Percentiles rank a stretch among this genome's conserved stretches.
phyloP scores from a whole-genome alignment of 164 flowering plant species.

The Magnolia sinica region DNA sequence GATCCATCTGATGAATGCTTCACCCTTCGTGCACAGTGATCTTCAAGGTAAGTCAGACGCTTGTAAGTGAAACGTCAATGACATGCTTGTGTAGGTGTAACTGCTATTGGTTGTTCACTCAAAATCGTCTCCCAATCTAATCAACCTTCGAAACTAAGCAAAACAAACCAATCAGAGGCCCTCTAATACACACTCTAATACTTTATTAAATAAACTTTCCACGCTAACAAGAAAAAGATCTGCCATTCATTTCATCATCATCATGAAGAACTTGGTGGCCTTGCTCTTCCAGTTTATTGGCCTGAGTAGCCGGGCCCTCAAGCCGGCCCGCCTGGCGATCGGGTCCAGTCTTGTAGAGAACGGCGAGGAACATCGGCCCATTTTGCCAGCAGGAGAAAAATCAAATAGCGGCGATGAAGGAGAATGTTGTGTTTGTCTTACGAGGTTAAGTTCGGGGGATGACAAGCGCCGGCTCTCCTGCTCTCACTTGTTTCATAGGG shows the following conservation, averaged over 20 bases:
- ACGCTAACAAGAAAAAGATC: not conserved
- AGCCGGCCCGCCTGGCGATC: slow-evolving; percentile 9
- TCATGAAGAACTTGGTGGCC: slow-evolving; percentile 27
- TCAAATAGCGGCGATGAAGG: slow-evolving; percentile 2
- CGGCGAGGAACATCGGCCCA: not conserved
- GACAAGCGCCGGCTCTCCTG: slow-evolving; percentile 57
- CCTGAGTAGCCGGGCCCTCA: slow-evolving; percentile 12
- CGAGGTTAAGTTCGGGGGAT: slow-evolving; percentile 35
- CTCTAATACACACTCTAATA: slow-evolving; percentile 1
- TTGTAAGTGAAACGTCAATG: slow-evolving; percentile 10
- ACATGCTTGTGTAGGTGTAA: slow-evolving; percentile 39
- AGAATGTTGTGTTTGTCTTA: slow-evolving; percentile 57
- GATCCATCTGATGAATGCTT: no score
- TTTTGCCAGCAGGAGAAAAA: not conserved
- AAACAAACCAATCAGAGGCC: slow-evolving; percentile 17
- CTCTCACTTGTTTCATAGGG: slow-evolving; percentile 58
- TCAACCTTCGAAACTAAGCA: slow-evolving; percentile 53
- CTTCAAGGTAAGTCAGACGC: no score
- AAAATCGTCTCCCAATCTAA: slow-evolving; percentile 22
- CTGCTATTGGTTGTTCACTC: slow-evolving; percentile 32
- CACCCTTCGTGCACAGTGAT: no score
- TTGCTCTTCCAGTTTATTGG: slow-evolving; percentile 21
- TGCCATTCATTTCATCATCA: not conserved
- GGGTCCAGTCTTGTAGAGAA: not conserved
- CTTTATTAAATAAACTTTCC: slow-evolving; percentile 8